Evolutionary conservation across 768 basidiomycete genomes (phyloP).

Genomic region (Pleurotus platypus): DNA sequence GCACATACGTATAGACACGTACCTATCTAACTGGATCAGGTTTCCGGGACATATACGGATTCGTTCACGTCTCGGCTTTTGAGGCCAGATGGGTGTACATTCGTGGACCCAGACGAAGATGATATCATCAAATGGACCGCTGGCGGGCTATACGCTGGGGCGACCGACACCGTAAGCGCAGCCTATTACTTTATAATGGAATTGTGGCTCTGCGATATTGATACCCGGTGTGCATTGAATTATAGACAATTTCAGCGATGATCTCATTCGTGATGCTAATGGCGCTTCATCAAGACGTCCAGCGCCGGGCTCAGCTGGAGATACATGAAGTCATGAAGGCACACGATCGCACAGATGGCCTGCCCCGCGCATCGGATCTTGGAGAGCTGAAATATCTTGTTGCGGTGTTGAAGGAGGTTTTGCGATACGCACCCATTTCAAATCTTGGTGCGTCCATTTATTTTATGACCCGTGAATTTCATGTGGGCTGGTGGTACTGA

Average conservation of each 20-base stretch:
- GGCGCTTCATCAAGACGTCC: constrained; percentile 40
- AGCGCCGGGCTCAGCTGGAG: constrained; percentile 34
- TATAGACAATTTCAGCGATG: constrained; percentile 44
- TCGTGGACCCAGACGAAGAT: constrained; percentile 30
- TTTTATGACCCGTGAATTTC: background rate
- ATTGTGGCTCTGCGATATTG: background rate
- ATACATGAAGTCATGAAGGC: constrained; percentile 23
- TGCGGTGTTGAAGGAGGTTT: constrained; percentile 36
- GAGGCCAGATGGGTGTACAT: constrained; percentile 17
- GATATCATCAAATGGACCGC: constrained; percentile 48
- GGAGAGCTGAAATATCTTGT: constrained; percentile 25
- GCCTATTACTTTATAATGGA: background rate
- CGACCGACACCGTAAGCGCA: constrained; percentile 35
- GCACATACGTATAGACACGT: background rate
- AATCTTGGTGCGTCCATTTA: constrained; percentile 30
- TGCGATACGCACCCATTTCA: constrained; percentile 36
- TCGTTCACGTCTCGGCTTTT: constrained; percentile 43
- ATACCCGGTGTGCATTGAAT: constrained; percentile 3
- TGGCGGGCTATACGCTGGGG: constrained; percentile 46
- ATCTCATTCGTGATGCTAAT: constrained; percentile 47
- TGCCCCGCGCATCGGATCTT: constrained; percentile 30
- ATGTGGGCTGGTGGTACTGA: background rate
- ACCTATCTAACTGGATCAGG: constrained; percentile 17
- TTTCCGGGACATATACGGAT: constrained; percentile 25
- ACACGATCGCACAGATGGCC: background rate